Conservation (phyloP, 2,329 filamentous ascomycete genomes). For the Apiospora arundinis region DNA sequence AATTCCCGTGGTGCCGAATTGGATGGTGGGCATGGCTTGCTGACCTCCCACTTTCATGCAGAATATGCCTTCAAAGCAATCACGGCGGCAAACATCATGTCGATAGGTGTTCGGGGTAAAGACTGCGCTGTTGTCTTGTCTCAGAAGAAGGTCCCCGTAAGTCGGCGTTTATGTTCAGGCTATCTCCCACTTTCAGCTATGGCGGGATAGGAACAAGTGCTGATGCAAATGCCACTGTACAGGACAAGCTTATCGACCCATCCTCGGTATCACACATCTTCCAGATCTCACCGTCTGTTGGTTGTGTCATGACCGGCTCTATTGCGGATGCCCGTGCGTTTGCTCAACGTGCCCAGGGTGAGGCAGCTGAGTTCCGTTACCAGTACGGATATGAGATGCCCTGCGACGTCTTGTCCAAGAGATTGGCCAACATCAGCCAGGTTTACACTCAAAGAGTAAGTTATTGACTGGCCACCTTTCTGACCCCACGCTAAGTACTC, state of each 20-base stretch:
- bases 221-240: slow-evolving; percentile 23
- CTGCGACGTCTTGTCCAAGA: slow-evolving; percentile 93
- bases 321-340: slow-evolving; percentile 96
- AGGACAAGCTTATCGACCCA: slow-evolving; percentile 99
- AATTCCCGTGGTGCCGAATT: background rate
- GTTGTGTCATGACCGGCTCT: slow-evolving; percentile 97
- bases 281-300: slow-evolving; percentile 93
- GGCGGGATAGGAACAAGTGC: slow-evolving; percentile 38
- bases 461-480: slow-evolving; percentile 17
- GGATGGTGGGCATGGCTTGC: slow-evolving; percentile 31
- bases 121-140: slow-evolving; percentile 96
- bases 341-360: slow-evolving; percentile 89
- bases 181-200: slow-evolving; percentile 27
- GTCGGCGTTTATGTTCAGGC: slow-evolving; percentile 43
- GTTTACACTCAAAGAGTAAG: slow-evolving; percentile 95
- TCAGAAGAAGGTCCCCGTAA: slow-evolving; percentile 98
- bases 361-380: slow-evolving; percentile 98
- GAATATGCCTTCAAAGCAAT: slow-evolving; percentile 99
- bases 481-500: slow-evolving; percentile 16
- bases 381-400: slow-evolving; percentile 99
- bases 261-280: slow-evolving; percentile 97
- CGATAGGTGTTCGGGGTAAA: slow-evolving; percentile 94
- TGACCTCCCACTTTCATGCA: slow-evolving; percentile 46
- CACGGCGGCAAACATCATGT: slow-evolving; percentile 98
- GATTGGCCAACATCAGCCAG: slow-evolving; percentile 98